Evolutionary conservation across 306 rosid species (phyloP).

Genomic region (Cucurbita moschata): DNA sequence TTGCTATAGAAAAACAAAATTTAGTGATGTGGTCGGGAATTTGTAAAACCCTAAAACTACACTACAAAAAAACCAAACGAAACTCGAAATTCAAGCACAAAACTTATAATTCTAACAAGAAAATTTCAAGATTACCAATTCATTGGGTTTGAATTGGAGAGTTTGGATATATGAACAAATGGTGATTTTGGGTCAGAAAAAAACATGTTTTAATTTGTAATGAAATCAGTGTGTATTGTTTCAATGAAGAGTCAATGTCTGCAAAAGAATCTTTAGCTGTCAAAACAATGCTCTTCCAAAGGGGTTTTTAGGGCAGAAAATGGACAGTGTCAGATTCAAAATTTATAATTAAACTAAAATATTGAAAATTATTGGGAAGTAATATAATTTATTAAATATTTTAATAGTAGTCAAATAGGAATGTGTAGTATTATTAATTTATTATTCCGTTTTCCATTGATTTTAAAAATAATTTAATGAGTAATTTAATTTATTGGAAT

Average conservation of each 20-base stretch:
- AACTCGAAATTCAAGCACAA: neutral
- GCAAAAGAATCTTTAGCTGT: constrained; percentile 5
- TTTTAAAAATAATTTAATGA: too few relatives aligned
- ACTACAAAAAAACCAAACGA: neutral
- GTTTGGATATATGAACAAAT: neutral
- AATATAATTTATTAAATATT: neutral
- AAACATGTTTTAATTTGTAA: neutral
- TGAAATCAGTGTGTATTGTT: constrained; percentile 3
- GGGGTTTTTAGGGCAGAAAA: constrained; percentile 4
- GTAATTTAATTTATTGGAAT: too few relatives aligned
- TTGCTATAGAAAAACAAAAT: neutral
- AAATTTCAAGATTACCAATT: too few relatives aligned
- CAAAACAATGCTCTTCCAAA: constrained; percentile 8
- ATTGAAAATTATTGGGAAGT: neutral
- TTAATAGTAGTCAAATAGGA: neutral
- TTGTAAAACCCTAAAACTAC: neutral
- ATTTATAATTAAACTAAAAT: neutral
- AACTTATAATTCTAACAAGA: too few relatives aligned
- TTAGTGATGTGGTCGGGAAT: neutral
- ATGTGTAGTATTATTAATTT: neutral
- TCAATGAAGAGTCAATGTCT: constrained; percentile 7
- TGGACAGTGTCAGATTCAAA: constrained; percentile 5
- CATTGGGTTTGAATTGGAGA: neutral
- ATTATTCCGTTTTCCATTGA: too few relatives aligned
- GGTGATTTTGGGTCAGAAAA: neutral